Conservation (phyloP, 768 basidiomycete species). For the Naganishia antarctica region DNA sequence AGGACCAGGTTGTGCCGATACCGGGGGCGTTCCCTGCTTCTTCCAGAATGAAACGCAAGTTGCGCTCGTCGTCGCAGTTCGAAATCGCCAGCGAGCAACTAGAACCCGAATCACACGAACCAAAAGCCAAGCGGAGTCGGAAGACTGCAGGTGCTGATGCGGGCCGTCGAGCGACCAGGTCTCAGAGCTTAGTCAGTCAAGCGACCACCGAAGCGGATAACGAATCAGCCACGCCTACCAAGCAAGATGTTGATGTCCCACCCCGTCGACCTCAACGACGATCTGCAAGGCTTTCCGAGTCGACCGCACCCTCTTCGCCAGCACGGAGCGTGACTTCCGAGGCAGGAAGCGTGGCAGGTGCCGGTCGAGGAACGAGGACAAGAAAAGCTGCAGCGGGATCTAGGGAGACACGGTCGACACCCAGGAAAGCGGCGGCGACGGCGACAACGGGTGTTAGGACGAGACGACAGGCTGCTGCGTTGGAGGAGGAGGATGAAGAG, state of each 20-base stretch:
- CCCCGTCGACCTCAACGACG: conserved; percentile 11
- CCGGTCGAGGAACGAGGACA: background rate
- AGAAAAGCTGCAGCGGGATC: background rate
- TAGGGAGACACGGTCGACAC: background rate
- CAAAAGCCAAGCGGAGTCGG: conserved; percentile 4
- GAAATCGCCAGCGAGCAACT: background rate
- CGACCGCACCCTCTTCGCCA: conserved; percentile 1
- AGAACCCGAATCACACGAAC: background rate
- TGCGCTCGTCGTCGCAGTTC: conserved; percentile 12
- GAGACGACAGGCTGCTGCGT: conserved; percentile 15
- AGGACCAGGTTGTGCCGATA: too few species aligned
- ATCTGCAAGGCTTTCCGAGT: conserved; percentile 7
- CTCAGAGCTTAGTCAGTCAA: conserved; percentile 10
- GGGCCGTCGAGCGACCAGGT: conserved; percentile 14
- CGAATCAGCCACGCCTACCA: background rate
- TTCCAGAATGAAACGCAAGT: background rate
- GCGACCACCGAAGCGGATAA: conserved; percentile 19
- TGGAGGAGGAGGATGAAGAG: conserved; percentile 18
- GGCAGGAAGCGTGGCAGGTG: background rate
- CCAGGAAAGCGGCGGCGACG: background rate
- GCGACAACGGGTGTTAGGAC: conserved; percentile 3
- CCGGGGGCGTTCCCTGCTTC: conserved; percentile 10
- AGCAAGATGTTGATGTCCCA: background rate
- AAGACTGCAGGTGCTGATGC: background rate
- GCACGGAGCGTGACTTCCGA: too few species aligned